Evolutionary conservation across 2,329 filamentous ascomycete genomes (phyloP), one percentile per base, ranked within the genome.

Genomic region (Neonectria neomacrospora): DNA sequence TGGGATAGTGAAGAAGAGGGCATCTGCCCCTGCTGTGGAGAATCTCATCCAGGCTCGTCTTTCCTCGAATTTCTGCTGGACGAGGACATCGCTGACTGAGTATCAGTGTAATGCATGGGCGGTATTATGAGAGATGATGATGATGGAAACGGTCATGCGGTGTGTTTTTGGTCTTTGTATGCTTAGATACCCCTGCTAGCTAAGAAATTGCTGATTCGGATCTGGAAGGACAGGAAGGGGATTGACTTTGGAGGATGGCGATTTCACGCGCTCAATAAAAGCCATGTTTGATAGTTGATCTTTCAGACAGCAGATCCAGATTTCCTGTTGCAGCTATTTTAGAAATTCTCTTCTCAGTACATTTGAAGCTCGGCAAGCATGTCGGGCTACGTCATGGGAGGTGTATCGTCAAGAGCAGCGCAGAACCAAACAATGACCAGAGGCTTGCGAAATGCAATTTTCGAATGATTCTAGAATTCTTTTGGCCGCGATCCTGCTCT

Each of bases 1-100:
- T 75, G 73, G 62, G 73, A 78, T 51, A 75, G 71, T 18, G 74
- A 75, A 45, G 78, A 79, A 12, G 77, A 79, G 54, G 75, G 74
- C 26, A 63, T 77, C 44, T 81, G 79, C 59, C 79, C 79, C 32
- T 80, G 78, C 67, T 81, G 79, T 54, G 79, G 79, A 60, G 78
- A 80, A 64, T 71, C 71, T 39, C 79, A 80, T 59, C 75, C 77
- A 54, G 72, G 73, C 56, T 73, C 76, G 48, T 76, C 77, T 53
- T 76, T 78, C 58, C 67, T 80, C 50, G 76, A 74, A 34, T 73
- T 69, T 41, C 32, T 77, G 59, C 58, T 73, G 56, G 72, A 75
- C 23, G 72, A 75, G 28, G 71, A 75, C 48, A 52, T 70, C 56
- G 62, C 64, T 71, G 70, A 74, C 64, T 73, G 65, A 69, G 44